Evolutionary conservation across 1,139 yeast species (phyloP), one percentile per base, ranked within the genome.

Genomic region (Hansenula lynferdii): DNA sequence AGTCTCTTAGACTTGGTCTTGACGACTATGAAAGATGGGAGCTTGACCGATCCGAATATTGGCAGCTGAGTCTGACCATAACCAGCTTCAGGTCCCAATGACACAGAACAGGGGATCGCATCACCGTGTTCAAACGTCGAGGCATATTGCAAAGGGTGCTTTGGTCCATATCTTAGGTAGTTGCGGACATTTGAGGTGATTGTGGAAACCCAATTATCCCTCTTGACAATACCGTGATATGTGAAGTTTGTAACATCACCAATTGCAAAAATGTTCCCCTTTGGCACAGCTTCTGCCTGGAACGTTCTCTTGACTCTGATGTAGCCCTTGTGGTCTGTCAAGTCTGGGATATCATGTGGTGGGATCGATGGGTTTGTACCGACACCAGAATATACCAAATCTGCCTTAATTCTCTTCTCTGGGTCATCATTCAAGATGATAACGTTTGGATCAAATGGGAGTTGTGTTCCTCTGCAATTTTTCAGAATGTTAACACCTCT

Each of bases 331-430:
- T 24, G 24, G 35, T 46, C 41, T 15, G 36, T 29, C 15, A 48
- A 25, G 6, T 37, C 38, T 3, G 20, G 5, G 12, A 49, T 38
- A 1, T 36, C 8, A 31, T 35, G 40, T 8, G 25, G 18, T 14
- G 54, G 54, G 8, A 44, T 34, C 15, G 32, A 38, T 8, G 50
- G 44, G 12, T 28, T 34, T 5, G 45, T 39, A 15, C 53, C 53
- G 6, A 42, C 42, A 9, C 44, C 29, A 15, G 19, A 31, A 20
- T 30, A 31, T 6, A 45, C 18, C 9, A 43, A 17, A 19, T 41
- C 41, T 28, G 43, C 49, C 4, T 31, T 18, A 6, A 31, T 15
- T 23, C 6, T 6, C 8, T 31, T 10, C 10, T 17, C 8, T 4
- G 28, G 22, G 11, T 31, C 23, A n/a, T n/a, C n/a, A n/a, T n/a